Conservation (phyloP, 139 green algal genomes). For the Zygnema circumcarinatum region DNA sequence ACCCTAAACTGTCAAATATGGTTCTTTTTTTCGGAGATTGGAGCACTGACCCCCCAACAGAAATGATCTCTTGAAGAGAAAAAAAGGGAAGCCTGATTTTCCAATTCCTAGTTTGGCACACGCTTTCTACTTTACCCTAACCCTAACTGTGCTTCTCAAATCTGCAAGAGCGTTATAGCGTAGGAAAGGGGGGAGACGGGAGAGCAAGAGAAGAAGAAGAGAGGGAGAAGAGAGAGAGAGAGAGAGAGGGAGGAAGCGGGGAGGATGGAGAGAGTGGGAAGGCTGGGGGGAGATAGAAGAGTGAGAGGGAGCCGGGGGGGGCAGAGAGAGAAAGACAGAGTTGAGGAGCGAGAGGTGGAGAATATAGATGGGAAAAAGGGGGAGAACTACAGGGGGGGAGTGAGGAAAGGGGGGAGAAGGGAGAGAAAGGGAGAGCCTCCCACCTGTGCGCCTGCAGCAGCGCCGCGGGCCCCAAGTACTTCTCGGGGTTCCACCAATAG, state of each 20-base stretch:
- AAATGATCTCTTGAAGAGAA: too few species aligned
- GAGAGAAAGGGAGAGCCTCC: background rate
- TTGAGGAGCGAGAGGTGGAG: background rate
- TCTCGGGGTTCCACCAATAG: conserved; percentile 99
- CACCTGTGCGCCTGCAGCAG: conserved; percentile 91
- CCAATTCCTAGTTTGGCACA: too few species aligned
- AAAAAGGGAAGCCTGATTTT: too few species aligned
- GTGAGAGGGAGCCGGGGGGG: background rate
- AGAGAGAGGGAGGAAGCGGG: background rate
- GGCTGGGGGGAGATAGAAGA: background rate
- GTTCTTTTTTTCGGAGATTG: too few species aligned
- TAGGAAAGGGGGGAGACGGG: background rate
- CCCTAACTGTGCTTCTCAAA: too few species aligned
- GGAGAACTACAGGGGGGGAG: background rate
- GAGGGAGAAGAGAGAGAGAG: background rate
- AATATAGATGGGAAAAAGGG: background rate
- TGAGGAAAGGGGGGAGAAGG: background rate
- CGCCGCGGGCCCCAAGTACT: conserved; percentile 97
- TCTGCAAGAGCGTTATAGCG: too few species aligned
- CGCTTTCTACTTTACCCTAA: too few species aligned
- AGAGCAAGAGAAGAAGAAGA: background rate
- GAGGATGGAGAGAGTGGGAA: too few species aligned
- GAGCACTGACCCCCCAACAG: too few species aligned
- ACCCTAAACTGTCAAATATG: too few species aligned
- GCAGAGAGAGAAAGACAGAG: conserved; percentile 3